Evolutionary conservation across 441 rosid species (phyloP), one percentile per base, ranked within the genome.

Genomic region (Bruguiera hainesii): DNA sequence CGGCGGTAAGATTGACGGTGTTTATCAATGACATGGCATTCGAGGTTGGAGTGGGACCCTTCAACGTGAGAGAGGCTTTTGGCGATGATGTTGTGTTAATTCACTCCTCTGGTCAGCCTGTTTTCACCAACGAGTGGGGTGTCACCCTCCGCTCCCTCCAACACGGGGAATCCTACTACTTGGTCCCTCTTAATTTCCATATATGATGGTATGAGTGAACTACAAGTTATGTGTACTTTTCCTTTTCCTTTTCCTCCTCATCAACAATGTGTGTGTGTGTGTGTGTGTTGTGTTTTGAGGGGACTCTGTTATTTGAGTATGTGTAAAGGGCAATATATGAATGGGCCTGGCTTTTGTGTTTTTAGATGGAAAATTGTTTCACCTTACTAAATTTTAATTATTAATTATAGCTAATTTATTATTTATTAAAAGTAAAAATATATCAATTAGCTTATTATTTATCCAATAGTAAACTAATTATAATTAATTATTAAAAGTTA

Each of bases 71-170:
- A 55, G 97, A 87, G 69, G 90, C 97, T 26, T 94, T 94, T 26
- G 99, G 99, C 30, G 97, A 87, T 59, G 93, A 90, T 52, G 85
- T 80, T 11, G 77, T 88, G 58, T 77, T 94, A 61, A 77, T 94
- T 56, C 79, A 88, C 77, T 87, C 96, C 3, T 72, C 90, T 1
- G 98, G 99, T 62, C 92, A 88, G 56, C 91, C 91, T 49, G 84
- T 95, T 72, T 81, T 85, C 56, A 88, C 96, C 23, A 83, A 87
- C 66, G 93, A 90, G 58, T 95, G 91, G 92, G 98, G 99, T 21
- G 55, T 85, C 69, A 87, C 96, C 35, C 80, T 91, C 60, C 84
- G 85, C 13, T 77, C 97, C 15, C 99, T 95, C 63, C 91, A 95
- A 66, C 90, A 87, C 35, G 98, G 94, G 50, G 88, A 86, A 52